Base-by-base conservation (phyloP, 306 rosid genomes). In the Pyrus betulifolia region DNA sequence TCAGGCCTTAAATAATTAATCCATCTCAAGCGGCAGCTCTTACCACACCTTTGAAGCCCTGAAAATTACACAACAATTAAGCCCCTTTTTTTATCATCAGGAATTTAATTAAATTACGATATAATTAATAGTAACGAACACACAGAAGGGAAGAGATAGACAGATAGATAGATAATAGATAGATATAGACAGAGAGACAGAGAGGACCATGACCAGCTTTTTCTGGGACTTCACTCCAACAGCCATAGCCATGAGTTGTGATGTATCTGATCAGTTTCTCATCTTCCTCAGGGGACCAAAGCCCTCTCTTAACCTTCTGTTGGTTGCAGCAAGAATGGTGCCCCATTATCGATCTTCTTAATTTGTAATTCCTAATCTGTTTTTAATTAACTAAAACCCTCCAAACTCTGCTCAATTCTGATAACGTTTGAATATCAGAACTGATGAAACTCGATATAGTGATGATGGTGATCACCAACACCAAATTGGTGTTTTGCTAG, bases 291-390 rank as follows among this genome's bases (percentile, higher is more conserved):
- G 98, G 98, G 2, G 97, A 92, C 98, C 98, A 95, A 64, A 95
- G 97, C 5, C 98, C 98, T 87, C 98, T 87, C 92, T 95, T 95
- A 51, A 95, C 98, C 86, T 95, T 95, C 78, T 92, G 97, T 76
- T 95, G 97, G 85, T 95, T 95, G 86, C 98, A 95, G 89, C 98
- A 95, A 66, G 97, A 92, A 81, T 95, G 98, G 78, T 92, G 98
- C 55, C 98, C 97, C 98, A 95, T 91, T 66, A 8, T 49, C 3
- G 64, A 23, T 59, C 17, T 25, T 11, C 55, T 51, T 51, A 51
- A 51, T 5, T 18, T 5, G 55, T 5, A 23, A 23, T 23, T 59
- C 30, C 15, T 25, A 23, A 59, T 59, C 13, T 59, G 30, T 59
- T 59, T 28, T 59, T 59, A 23, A 59, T 51, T 51, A 51, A 51